phyloP scores from a whole-genome alignment of 2,329 filamentous ascomycete genomes.

The Hypoxylon sp. region DNA sequence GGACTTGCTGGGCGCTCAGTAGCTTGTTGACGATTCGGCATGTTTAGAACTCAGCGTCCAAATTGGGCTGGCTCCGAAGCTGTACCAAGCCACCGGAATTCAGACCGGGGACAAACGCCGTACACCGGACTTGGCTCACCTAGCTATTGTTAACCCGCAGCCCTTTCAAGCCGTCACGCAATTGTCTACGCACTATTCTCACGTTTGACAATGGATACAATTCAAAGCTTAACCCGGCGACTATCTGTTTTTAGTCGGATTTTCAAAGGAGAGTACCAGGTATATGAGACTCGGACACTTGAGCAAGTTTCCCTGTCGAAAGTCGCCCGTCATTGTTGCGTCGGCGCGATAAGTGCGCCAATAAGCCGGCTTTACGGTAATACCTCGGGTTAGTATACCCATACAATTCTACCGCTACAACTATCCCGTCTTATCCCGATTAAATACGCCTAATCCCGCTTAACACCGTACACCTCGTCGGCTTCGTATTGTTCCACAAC shows the following conservation, averaged over 20 bases:
- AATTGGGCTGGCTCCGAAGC: conserved; percentile 16
- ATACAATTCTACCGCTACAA: background rate
- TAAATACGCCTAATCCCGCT: conserved; percentile 14
- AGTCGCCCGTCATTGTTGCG: conserved; percentile 9
- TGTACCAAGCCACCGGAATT: conserved; percentile 1
- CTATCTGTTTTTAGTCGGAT: conserved; percentile 2
- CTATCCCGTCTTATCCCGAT: conserved; percentile 38
- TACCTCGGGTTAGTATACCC: conserved; percentile 28
- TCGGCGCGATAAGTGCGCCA: conserved; percentile 17
- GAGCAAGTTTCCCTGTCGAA: conserved; percentile 8
- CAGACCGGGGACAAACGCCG: conserved; percentile 8
- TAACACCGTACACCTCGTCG: conserved; percentile 17
- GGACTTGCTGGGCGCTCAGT: conserved; percentile 45
- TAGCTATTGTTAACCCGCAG: conserved; percentile 31
- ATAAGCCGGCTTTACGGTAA: conserved; percentile 17
- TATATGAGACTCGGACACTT: conserved; percentile 4
- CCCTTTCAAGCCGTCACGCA: background rate
- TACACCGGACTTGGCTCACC: background rate
- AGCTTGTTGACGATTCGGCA: conserved; percentile 22
- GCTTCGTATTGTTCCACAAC: conserved; percentile 23
- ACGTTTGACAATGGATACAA: conserved; percentile 3
- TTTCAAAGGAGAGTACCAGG: conserved; percentile 6
- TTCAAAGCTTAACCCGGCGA: conserved; percentile 1
- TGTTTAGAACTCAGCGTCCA: conserved; percentile 14
- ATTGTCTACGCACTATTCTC: conserved; percentile 5